These are phyloP conservation scores for Daldinia bambusicola DNA, from an alignment of 495 filamentous ascomycete genomes.

Conservation along the genomic window DNA sequence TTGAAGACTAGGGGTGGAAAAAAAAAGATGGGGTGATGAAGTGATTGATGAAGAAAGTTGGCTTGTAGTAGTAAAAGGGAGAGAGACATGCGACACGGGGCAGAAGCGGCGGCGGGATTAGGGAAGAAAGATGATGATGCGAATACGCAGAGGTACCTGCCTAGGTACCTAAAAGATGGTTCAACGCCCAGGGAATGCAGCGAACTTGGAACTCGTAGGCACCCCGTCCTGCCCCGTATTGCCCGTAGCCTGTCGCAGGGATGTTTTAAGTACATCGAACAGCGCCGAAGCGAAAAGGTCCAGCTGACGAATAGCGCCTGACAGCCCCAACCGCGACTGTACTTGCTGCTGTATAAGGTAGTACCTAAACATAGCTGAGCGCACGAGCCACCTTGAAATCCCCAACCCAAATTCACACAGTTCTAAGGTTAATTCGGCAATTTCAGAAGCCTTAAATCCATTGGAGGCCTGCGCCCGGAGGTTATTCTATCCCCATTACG, in stretches of 20 bases:
- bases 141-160: background rate
- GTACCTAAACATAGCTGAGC: background rate
- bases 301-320: slow-evolving; percentile 38
- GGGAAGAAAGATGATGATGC: slow-evolving; percentile 27
- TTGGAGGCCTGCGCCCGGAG: slow-evolving; percentile 28
- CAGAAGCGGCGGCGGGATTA: slow-evolving; percentile 28
- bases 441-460: slow-evolving; percentile 14
- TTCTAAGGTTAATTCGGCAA: slow-evolving; percentile 16
- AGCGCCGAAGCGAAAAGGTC: slow-evolving; percentile 26
- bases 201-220: background rate
- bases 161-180: background rate
- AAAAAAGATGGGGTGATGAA: slow-evolving; percentile 29
- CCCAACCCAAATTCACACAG: background rate
- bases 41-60: slow-evolving; percentile 21
- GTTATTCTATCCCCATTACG: slow-evolving; percentile 1
- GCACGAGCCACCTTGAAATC: slow-evolving; percentile 6
- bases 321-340: slow-evolving; percentile 11
- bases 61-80: slow-evolving; percentile 22
- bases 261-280: slow-evolving; percentile 30
- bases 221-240: background rate
- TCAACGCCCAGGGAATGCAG: background rate
- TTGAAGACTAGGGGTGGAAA: slow-evolving; percentile 25
- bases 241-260: slow-evolving; percentile 6
- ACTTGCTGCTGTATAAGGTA: too few relatives aligned
- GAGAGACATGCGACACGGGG: slow-evolving; percentile 39